Conservation (phyloP, 768 basidiomycete species). For the Trametes meyenii region DNA sequence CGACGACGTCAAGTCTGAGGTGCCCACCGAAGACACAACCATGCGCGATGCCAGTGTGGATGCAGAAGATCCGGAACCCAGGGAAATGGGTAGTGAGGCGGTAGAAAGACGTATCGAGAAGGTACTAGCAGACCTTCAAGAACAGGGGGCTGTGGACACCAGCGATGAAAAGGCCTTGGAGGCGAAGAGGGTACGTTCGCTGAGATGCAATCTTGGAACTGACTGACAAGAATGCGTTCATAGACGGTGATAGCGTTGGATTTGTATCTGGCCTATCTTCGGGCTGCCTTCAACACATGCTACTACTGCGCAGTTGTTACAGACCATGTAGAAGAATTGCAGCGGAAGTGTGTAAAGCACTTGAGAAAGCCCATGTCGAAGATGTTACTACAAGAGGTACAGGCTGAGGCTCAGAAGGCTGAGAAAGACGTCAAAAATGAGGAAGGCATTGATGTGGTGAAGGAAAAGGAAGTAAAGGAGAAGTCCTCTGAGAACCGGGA, state of each 20-base stretch:
- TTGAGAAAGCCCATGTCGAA: conserved; percentile 75
- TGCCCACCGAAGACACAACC: conserved; percentile 31
- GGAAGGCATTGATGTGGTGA: conserved; percentile 38
- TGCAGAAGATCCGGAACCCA: conserved; percentile 56
- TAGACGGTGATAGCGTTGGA: conserved; percentile 86
- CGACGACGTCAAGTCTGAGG: conserved; percentile 15
- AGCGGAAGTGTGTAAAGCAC: conserved; percentile 93
- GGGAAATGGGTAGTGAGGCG: conserved; percentile 71
- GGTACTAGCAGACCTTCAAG: conserved; percentile 68
- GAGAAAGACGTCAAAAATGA: conserved; percentile 48
- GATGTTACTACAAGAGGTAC: conserved; percentile 60
- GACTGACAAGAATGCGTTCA: conserved; percentile 12
- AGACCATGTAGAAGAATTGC: conserved; percentile 93
- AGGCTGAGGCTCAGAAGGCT: conserved; percentile 56
- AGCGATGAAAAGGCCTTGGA: conserved; percentile 69
- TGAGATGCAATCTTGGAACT: background rate
- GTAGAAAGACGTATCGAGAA: conserved; percentile 83
- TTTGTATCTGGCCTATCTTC: conserved; percentile 90
- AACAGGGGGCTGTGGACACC: conserved; percentile 60
- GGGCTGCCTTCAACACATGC: conserved; percentile 91
- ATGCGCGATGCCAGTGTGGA: conserved; percentile 32
- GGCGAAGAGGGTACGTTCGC: conserved; percentile 63
- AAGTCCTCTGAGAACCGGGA: conserved; percentile 45
- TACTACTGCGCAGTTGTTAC: conserved; percentile 96
- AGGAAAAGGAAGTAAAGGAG: conserved; percentile 39